Evolutionary conservation across 2,329 filamentous ascomycete genomes (phyloP).

Genomic region (Sporothrix schenckii): DNA sequence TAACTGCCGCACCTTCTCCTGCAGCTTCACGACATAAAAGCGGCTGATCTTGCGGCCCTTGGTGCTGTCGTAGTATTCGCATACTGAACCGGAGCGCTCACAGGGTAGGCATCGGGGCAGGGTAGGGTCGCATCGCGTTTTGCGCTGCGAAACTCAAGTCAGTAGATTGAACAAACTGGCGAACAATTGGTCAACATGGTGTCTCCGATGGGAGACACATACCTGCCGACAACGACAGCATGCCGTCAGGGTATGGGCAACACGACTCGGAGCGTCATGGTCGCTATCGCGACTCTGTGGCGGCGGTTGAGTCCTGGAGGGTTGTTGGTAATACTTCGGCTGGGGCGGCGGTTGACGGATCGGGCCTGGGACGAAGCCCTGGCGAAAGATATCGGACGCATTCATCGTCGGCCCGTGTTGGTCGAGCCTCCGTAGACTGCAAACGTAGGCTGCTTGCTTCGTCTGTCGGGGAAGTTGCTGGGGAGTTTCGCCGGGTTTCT

Average conservation of each 20-base stretch:
- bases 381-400: slow-evolving; percentile 61
- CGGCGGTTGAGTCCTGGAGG: background rate
- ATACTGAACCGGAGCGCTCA: slow-evolving; percentile 85
- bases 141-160: slow-evolving; percentile 66
- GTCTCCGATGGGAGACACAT: slow-evolving; percentile 43
- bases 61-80: slow-evolving; percentile 92
- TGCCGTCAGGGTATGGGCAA: slow-evolving; percentile 78
- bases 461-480: background rate
- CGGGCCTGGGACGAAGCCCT: slow-evolving; percentile 55
- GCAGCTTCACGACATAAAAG: slow-evolving; percentile 88
- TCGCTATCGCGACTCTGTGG: slow-evolving; percentile 31
- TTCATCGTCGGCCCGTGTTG: slow-evolving; percentile 53
- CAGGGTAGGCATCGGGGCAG: slow-evolving; percentile 90
- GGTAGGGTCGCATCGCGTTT: slow-evolving; percentile 92
- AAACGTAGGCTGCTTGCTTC: background rate
- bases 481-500: background rate
- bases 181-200: no score
- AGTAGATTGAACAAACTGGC: background rate
- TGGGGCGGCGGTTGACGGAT: slow-evolving; percentile 46
- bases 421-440: background rate
- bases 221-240: slow-evolving; percentile 81
- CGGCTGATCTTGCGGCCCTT: slow-evolving; percentile 85
- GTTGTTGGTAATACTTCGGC: slow-evolving; percentile 39
- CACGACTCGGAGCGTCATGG: slow-evolving; percentile 59
- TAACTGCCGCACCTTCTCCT: slow-evolving; percentile 79